phyloP scores from a whole-genome alignment of 176 grass and related monocot genomes.

The Rhipidocladum racemiflorum region DNA sequence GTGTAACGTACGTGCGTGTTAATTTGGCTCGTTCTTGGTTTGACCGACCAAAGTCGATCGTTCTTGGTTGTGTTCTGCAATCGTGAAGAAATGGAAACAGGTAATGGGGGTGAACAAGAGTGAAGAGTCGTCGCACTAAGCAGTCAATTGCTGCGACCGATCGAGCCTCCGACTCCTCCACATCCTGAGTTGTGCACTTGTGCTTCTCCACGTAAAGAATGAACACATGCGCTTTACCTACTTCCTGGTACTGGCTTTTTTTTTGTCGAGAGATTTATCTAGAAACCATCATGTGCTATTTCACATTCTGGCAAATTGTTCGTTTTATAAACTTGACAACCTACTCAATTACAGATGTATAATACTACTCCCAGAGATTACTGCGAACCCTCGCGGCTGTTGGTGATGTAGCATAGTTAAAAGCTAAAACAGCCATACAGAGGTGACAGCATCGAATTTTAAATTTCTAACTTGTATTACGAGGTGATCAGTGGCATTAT shows the following conservation, averaged over 20 bases:
- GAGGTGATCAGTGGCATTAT: background rate
- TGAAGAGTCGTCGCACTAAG: background rate
- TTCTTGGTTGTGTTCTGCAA: background rate
- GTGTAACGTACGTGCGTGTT: background rate
- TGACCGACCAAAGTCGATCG: conserved; percentile 1
- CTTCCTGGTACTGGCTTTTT: background rate
- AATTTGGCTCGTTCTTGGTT: conserved; percentile 3
- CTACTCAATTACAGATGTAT: background rate
- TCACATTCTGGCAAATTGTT: background rate
- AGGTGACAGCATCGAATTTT: background rate
- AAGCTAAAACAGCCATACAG: background rate
- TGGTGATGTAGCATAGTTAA: background rate
- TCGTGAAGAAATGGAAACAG: background rate
- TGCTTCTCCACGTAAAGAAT: background rate
- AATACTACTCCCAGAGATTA: background rate
- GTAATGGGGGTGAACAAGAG: background rate
- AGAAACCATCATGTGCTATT: background rate
- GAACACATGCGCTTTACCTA: background rate
- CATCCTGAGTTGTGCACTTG: background rate
- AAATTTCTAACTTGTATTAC: background rate
- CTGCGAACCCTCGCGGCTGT: background rate
- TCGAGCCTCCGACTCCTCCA: background rate
- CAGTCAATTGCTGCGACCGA: background rate
- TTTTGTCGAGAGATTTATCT: background rate
- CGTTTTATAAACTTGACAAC: background rate